Percentiles rank a stretch among this genome's conserved stretches.
Evolutionary conservation across 2,329 filamentous ascomycete genomes (phyloP).

Genomic region (Fusarium phyllophilum): DNA sequence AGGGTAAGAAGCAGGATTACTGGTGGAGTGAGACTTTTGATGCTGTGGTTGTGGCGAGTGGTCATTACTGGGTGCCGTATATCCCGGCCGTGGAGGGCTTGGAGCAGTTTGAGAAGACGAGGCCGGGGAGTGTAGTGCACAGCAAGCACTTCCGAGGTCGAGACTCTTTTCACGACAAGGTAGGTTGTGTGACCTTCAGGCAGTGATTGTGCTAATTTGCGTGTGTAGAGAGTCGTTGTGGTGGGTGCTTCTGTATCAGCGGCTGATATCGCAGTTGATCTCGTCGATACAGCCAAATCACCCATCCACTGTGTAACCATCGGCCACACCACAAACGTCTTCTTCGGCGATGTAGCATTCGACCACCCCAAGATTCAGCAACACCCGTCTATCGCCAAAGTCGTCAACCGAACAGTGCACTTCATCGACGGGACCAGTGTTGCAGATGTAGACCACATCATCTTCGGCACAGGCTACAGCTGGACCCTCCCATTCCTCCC

Average conservation of each 20-base stretch:
- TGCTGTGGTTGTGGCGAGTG: constrained; percentile 68
- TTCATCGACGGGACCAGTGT: constrained; percentile 66
- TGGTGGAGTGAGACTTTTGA: constrained; percentile 74
- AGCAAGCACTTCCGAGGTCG: constrained; percentile 64
- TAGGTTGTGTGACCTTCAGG: constrained; percentile 31
- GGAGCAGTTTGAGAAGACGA: constrained; percentile 55
- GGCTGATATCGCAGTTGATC: constrained; percentile 68
- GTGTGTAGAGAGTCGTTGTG: constrained; percentile 63
- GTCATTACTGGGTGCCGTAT: constrained; percentile 70
- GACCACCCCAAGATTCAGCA: constrained; percentile 63
- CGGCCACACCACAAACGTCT: constrained; percentile 59
- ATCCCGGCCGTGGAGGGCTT: constrained; percentile 61
- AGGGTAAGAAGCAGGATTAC: constrained; percentile 56
- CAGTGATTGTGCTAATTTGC: not conserved
- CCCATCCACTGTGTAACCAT: constrained; percentile 64
- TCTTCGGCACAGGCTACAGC: constrained; percentile 74
- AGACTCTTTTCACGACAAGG: constrained; percentile 58
- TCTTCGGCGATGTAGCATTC: constrained; percentile 69
- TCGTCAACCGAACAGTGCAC: constrained; percentile 60
- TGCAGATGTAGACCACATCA: constrained; percentile 66
- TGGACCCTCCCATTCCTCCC: constrained; percentile 72
- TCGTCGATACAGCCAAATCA: constrained; percentile 55
- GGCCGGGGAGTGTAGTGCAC: constrained; percentile 63
- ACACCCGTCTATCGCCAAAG: constrained; percentile 58
- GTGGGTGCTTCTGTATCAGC: constrained; percentile 74